Conservation (phyloP, 495 filamentous ascomycete species). For the Beverwykella pulmonaria region DNA sequence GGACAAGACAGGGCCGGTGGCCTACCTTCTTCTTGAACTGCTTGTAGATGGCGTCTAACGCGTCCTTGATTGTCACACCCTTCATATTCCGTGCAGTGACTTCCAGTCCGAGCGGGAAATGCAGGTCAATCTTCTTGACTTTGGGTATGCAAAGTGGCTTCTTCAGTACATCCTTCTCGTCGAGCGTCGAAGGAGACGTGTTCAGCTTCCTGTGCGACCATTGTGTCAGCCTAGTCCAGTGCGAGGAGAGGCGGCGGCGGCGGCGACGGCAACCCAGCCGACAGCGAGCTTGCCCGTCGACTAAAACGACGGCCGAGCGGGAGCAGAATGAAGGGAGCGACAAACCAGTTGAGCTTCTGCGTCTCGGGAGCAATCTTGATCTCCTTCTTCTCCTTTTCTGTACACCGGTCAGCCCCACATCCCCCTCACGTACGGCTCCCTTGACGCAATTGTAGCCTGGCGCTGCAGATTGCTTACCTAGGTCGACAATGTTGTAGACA, state of each 20-base stretch:
- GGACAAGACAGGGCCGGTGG: not conserved
- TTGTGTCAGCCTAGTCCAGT: constrained; percentile 32
- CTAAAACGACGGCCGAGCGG: not conserved
- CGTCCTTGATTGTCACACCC: constrained; percentile 94
- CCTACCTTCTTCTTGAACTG: constrained; percentile 88
- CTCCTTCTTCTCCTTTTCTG: constrained; percentile 75
- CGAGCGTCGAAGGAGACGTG: constrained; percentile 71
- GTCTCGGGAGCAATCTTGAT: constrained; percentile 83
- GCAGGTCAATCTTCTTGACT: constrained; percentile 90
- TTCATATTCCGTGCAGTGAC: constrained; percentile 88
- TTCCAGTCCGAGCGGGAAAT: constrained; percentile 83
- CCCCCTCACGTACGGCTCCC: not conserved
- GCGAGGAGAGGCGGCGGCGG: not conserved
- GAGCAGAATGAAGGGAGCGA: constrained; percentile 18
- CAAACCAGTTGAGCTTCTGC: constrained; percentile 87
- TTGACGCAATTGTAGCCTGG: constrained; percentile 14
- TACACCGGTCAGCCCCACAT: constrained; percentile 36
- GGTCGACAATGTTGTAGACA: constrained; percentile 80
- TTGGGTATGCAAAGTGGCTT: constrained; percentile 76
- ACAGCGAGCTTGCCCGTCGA: not conserved
- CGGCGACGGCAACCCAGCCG: not conserved
- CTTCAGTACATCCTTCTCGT: constrained; percentile 80
- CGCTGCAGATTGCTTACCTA: constrained; percentile 61
- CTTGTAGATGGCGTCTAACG: constrained; percentile 90
- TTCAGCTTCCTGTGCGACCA: constrained; percentile 75